Evolutionary conservation across 2,329 filamentous ascomycete genomes (phyloP), one percentile per base, ranked within the genome.

Genomic region (Botrytis fabae): DNA sequence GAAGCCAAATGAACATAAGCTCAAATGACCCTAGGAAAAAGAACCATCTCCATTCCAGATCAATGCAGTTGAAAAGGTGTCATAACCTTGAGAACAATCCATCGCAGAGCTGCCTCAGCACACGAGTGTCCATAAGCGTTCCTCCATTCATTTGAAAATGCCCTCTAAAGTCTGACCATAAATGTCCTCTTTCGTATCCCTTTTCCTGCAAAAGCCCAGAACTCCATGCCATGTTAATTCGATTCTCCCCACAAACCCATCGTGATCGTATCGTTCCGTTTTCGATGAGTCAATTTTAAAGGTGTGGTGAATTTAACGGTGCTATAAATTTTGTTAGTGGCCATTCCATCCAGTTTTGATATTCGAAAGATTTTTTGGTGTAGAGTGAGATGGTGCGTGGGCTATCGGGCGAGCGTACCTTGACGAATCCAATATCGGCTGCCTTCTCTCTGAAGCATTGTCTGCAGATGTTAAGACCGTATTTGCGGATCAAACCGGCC

Each of bases 401-500:
- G 42, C 66, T 57, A 7, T 57, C n/a, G 28, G n/a, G 60, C 35
- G 59, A 69, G 70, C 79, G 77, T 82, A 91, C 89, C 90, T 92
- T 92, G 86, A 88, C 86, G 85, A 92, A 92, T 81, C 90, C 90
- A 84, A 92, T 92, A 82, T 92, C 90, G 84, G 88, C 85, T 79
- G 89, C 85, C 87, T 91, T 91, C 87, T 92, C 90, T 82, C 90
- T 88, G 89, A 92, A 92, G 88, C 90, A 92, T 84, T 92, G 90
- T 89, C 90, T 90, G 89, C 90, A 92, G 83, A 92, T 90, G 86
- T 97, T 94, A 81, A 98, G 90, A 84, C 96, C 95, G 89, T 99
- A 99, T 89, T 99, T 99, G 89, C 96, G 95, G 91, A 99, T 97
- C 81, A 99, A 91, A 97, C 96, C 96, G 83, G 96, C 95, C 84